Base-by-base conservation (phyloP, 106 monocot genomes). In the Acorus gramineus region DNA sequence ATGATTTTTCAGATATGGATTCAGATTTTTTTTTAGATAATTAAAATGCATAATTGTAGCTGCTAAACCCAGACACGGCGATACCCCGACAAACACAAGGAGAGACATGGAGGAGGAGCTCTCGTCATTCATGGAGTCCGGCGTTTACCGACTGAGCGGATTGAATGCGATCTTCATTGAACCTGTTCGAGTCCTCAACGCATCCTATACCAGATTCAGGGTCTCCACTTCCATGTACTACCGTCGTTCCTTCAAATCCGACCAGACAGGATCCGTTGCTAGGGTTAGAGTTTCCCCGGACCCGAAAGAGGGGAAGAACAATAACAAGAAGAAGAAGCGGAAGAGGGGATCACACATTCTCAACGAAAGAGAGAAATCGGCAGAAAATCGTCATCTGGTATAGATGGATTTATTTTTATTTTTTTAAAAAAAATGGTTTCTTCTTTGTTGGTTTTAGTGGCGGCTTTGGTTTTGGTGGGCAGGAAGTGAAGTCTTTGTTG, bases 361-460 rank as follows among this genome's bases (percentile, higher is more conserved):
- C 10, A 91, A 91, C 59, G 79, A 77, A 46, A 62, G 85, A 59
- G 96, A 96, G 57, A 68, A 50, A 10, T 47, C 66, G 9, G 82
- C 91, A 1, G 96, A 96, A 74, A 55, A 58, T 8, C 75, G 91
- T 64, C 91, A 96, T 66, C 80, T 79, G 75, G 92, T 92, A 42
- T 6, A 10, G 11, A n/a, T 10, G 11, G 14, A 44, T 10, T n/a
- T 10, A n/a, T 10, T 55, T 10, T 55, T 55, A n/a, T 13, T 13
- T n/a, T 8, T 1, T 6, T 4, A 43, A 8, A 28, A 10, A 13
- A 11, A 2, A 52, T 0, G 58, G 7, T 10, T 56, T 10, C 46
- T 59, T 3, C 14, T 51, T 56, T 68, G 9, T 63, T 14, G 3
- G 10, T 28, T 14, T 47, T 11, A 11, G 11, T 57, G 49, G 10